A percentile compares a stretch with the other conserved stretches of the same genome.
Evolutionary conservation across 2,329 filamentous ascomycete species (phyloP).

Genomic region (Fusarium succisae): DNA sequence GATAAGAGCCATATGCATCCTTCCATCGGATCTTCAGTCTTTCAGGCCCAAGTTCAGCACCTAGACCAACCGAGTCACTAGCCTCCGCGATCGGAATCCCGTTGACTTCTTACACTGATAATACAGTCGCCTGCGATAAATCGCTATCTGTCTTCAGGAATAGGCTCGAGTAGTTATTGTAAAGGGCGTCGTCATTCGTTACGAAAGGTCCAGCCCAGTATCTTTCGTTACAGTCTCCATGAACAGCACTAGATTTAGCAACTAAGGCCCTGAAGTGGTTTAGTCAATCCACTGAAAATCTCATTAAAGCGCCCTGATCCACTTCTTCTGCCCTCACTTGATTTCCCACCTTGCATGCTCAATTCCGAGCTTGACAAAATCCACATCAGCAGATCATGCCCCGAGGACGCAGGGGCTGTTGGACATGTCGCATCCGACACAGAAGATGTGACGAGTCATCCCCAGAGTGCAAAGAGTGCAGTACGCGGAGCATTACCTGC

Average conservation of each 20-base stretch:
- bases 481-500: slow-evolving; percentile 33
- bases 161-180: accelerated
- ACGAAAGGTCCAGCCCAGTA: not conserved
- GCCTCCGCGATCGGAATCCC: not conserved
- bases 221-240: accelerated
- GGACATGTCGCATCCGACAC: slow-evolving; percentile 44
- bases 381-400: not conserved
- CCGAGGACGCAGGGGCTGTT: slow-evolving; percentile 39
- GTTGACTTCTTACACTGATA: accelerated
- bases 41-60: not conserved
- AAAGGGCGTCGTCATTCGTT: not conserved
- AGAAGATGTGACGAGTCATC: slow-evolving; percentile 42
- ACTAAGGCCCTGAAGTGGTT: not conserved
- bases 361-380: not conserved
- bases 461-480: slow-evolving; percentile 40
- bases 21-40: not conserved
- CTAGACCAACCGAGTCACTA: not conserved
- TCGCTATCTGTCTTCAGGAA: accelerated
- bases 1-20: not conserved
- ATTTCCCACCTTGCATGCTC: not conserved
- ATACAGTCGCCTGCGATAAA: accelerated
- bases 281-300: not conserved
- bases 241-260: not conserved
- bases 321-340: not conserved
- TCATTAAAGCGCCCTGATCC: not conserved